phyloP scores from a whole-genome alignment of 2,329 filamentous ascomycete species.

The Eutypella sp. region DNA sequence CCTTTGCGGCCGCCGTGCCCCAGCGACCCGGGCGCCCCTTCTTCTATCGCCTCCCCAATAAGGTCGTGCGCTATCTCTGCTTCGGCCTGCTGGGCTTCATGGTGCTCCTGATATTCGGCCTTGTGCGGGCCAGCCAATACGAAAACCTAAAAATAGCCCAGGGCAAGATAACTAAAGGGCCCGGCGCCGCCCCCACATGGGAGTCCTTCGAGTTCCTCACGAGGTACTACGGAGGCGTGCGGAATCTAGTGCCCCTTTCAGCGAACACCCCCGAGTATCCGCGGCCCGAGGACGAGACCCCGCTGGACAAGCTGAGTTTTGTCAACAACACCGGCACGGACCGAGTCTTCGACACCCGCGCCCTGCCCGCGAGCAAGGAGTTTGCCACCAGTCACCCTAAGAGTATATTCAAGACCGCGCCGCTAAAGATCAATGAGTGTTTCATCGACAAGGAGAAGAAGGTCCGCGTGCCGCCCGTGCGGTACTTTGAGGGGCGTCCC shows the following conservation, averaged over 20 bases:
- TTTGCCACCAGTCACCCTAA: constrained; percentile 45
- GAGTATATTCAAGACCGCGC: constrained; percentile 29
- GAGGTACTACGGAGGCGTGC: constrained; percentile 85
- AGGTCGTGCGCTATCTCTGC: constrained; percentile 73
- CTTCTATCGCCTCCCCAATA: constrained; percentile 63
- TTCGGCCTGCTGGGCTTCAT: constrained; percentile 64
- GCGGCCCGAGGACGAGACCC: constrained; percentile 53
- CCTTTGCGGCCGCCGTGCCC: constrained; percentile 24
- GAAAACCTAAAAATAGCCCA: constrained; percentile 62
- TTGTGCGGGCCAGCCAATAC: constrained; percentile 68
- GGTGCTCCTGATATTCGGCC: constrained; percentile 68
- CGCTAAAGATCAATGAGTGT: constrained; percentile 65
- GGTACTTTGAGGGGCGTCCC: constrained; percentile 72
- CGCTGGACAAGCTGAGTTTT: constrained; percentile 35
- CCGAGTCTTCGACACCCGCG: constrained; percentile 22
- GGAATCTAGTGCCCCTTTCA: constrained; percentile 59
- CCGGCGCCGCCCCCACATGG: constrained; percentile 67
- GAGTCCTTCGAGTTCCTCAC: constrained; percentile 80
- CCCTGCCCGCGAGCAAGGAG: constrained; percentile 42
- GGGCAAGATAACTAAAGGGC: constrained; percentile 37
- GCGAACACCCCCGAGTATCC: constrained; percentile 82
- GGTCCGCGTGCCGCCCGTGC: constrained; percentile 63
- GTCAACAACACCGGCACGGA: constrained; percentile 27
- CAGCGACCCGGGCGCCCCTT: constrained; percentile 29
- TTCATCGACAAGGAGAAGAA: constrained; percentile 67